Percentiles rank a stretch among this genome's conserved stretches.
phyloP scores from a whole-genome alignment of 2,329 filamentous ascomycete species.

The Phialophora macrospora region DNA sequence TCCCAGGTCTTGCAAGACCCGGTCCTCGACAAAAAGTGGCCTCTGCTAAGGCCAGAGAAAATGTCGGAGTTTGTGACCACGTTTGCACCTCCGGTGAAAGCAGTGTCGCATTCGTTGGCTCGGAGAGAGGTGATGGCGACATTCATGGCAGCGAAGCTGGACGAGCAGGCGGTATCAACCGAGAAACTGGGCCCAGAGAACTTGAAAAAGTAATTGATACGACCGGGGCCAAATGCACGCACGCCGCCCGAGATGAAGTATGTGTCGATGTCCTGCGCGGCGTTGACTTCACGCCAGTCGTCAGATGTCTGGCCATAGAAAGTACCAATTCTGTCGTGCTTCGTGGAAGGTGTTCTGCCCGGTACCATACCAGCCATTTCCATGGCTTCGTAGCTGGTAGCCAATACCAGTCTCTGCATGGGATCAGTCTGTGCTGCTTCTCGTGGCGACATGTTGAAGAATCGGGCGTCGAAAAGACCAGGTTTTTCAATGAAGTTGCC shows the following conservation, averaged over 20 bases:
- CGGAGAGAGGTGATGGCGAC: conserved; percentile 74
- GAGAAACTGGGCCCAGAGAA: conserved; percentile 74
- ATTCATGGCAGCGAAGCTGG: conserved; percentile 72
- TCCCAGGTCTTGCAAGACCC: conserved; percentile 82
- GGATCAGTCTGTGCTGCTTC: conserved; percentile 82
- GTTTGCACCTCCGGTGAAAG: conserved; percentile 77
- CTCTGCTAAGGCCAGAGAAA: conserved; percentile 74
- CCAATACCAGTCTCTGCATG: conserved; percentile 76
- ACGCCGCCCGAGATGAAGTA: conserved; percentile 69
- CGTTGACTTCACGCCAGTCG: conserved; percentile 78
- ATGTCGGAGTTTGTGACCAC: conserved; percentile 81
- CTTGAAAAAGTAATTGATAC: conserved; percentile 78
- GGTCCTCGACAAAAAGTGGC: conserved; percentile 77
- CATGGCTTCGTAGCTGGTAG: conserved; percentile 79
- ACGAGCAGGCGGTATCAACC: conserved; percentile 79
- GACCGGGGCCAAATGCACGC: conserved; percentile 64
- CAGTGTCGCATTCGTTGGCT: conserved; percentile 78
- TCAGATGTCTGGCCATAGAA: conserved; percentile 78
- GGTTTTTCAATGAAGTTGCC: conserved; percentile 78
- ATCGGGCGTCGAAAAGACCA: conserved; percentile 77
- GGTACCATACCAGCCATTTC: conserved; percentile 80
- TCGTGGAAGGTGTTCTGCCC: conserved; percentile 71
- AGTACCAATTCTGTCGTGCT: conserved; percentile 68
- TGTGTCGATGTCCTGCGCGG: conserved; percentile 71
- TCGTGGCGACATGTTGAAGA: conserved; percentile 85